These are phyloP conservation scores for Coprinopsis sp. DNA, from an alignment of 768 basidiomycete species.

Conservation along the genomic window DNA sequence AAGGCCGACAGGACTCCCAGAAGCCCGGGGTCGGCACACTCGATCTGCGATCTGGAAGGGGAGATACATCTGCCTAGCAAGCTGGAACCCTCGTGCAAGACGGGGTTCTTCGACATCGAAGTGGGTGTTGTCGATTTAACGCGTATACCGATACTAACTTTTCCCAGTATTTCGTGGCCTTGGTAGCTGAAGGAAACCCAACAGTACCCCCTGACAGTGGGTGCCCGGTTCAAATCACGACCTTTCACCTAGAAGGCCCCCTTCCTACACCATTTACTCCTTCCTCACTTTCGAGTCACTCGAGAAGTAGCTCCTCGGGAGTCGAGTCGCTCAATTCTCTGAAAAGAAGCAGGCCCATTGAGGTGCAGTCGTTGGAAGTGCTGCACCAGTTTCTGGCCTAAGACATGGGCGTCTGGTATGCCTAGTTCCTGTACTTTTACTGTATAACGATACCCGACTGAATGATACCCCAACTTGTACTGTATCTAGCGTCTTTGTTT, in stretches of 20 bases:
- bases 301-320: background rate
- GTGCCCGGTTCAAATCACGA: slow-evolving; percentile 12
- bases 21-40: slow-evolving; percentile 1
- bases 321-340: no score
- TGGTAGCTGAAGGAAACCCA: slow-evolving; percentile 8
- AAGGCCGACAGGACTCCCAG: slow-evolving; percentile 6
- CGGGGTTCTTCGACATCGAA: slow-evolving; percentile 12
- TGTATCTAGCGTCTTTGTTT: no score
- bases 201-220: background rate
- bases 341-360: no score
- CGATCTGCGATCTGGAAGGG: slow-evolving; percentile 14
- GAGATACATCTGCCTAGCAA: slow-evolving; percentile 19
- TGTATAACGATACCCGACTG: no score
- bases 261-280: slow-evolving; percentile 6
- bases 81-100: slow-evolving; percentile 12
- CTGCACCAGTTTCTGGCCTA: no score
- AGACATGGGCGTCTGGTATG: no score
- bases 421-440: no score
- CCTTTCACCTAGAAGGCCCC: slow-evolving; percentile 12
- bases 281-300: background rate
- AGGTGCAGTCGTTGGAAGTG: no score
- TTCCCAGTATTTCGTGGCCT: slow-evolving; percentile 13
- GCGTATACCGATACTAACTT: background rate
- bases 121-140: slow-evolving; percentile 6
- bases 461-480: no score